A percentile compares a stretch with the other conserved stretches of the same genome.
These are phyloP conservation scores for Colletotrichum chrysophilum DNA, from an alignment of 2,329 filamentous ascomycete species.

Conservation along the genomic window DNA sequence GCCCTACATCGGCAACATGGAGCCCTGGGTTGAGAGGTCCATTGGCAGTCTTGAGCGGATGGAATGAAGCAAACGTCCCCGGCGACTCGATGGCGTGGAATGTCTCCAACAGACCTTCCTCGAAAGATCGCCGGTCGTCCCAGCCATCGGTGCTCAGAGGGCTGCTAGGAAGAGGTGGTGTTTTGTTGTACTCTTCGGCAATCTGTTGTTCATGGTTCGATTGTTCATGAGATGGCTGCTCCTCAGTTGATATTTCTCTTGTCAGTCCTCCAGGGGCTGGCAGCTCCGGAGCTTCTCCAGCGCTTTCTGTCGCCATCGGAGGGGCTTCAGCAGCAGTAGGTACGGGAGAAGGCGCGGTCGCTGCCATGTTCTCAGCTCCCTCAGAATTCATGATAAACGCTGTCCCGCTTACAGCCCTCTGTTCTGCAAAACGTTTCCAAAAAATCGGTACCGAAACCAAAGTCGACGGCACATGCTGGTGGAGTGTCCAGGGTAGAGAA, in stretches of 20 bases:
- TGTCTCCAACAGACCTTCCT: background rate
- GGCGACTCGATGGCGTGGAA: constrained; percentile 15
- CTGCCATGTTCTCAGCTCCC: background rate
- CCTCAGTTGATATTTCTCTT: background rate
- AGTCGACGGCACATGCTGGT: background rate
- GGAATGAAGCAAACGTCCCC: constrained; percentile 23
- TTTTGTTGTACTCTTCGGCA: background rate
- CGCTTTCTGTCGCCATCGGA: background rate
- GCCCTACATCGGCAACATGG: constrained; percentile 23
- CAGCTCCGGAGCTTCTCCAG: background rate
- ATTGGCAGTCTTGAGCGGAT: background rate
- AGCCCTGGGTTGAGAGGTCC: constrained; percentile 4
- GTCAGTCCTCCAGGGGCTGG: background rate
- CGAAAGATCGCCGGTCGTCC: background rate
- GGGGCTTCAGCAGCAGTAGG: background rate
- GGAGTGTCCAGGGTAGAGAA: background rate
- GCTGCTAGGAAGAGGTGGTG: background rate
- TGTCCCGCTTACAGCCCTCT: no score
- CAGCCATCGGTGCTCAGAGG: background rate
- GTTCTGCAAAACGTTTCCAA: background rate
- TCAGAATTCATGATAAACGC: background rate
- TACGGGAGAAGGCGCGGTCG: background rate
- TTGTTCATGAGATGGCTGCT: background rate
- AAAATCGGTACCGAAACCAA: background rate
- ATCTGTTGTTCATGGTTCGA: background rate